Evolutionary conservation across 2,329 filamentous ascomycete genomes (phyloP).

Genomic region (Alternaria alternata): DNA sequence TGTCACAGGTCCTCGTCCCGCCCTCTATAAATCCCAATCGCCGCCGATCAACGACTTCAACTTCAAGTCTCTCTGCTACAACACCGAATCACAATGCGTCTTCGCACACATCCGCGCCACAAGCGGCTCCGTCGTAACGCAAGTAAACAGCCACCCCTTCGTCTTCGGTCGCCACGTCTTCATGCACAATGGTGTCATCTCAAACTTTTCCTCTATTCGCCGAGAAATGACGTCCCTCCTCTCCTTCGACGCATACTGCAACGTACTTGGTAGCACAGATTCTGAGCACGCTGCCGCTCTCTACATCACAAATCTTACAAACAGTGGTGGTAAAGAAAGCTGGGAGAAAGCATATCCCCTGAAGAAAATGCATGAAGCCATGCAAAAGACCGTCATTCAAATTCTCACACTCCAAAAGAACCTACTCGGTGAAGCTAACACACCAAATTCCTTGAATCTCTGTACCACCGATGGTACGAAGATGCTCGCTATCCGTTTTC

Average conservation of each 20-base stretch:
- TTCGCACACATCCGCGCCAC: conserved; percentile 64
- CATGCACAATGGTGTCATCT: conserved; percentile 65
- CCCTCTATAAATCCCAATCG: conserved; percentile 61
- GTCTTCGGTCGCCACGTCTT: conserved; percentile 62
- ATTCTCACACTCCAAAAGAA: conserved; percentile 58
- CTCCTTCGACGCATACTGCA: conserved; percentile 58
- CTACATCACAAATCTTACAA: conserved; percentile 58
- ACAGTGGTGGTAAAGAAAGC: conserved; percentile 44
- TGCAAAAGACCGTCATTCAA: conserved; percentile 58
- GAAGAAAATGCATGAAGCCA: conserved; percentile 55
- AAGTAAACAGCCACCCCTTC: conserved; percentile 64
- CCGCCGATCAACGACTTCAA: conserved; percentile 63
- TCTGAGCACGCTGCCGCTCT: conserved; percentile 62
- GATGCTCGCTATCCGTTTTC: conserved; percentile 61
- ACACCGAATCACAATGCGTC: conserved; percentile 59
- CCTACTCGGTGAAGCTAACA: conserved; percentile 49
- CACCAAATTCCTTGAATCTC: conserved; percentile 62
- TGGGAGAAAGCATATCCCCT: conserved; percentile 57
- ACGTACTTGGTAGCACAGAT: conserved; percentile 61
- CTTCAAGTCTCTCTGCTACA: conserved; percentile 61
- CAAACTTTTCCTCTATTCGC: conserved; percentile 57
- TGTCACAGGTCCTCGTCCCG: conserved; percentile 54
- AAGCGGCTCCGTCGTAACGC: conserved; percentile 57
- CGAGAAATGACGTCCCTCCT: conserved; percentile 57
- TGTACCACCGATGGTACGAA: conserved; percentile 60